These are phyloP conservation scores for Cyclocybe aegerita DNA, from an alignment of 768 basidiomycete species.

Conservation along the genomic window DNA sequence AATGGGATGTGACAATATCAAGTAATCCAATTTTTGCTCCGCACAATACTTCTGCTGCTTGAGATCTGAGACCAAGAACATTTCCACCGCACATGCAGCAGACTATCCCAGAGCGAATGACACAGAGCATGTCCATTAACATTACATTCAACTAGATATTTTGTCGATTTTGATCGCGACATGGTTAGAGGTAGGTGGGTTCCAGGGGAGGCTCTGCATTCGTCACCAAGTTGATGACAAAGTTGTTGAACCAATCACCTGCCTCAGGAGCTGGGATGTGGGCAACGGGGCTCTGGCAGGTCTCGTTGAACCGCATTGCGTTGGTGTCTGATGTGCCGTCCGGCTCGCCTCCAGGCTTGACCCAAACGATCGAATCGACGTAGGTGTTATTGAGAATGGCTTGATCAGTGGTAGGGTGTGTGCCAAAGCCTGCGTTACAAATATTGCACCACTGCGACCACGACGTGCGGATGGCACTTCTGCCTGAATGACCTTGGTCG, in stretches of 20 bases:
- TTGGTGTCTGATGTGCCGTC: slow-evolving; percentile 33
- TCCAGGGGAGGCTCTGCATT: too few species aligned
- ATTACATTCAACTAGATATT: too few species aligned
- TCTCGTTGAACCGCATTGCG: slow-evolving; percentile 24
- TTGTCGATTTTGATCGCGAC: too few species aligned
- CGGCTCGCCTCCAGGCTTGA: slow-evolving; percentile 36
- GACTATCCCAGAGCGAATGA: too few species aligned
- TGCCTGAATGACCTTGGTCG: slow-evolving; percentile 32
- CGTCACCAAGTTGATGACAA: too few species aligned
- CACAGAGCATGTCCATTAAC: too few species aligned
- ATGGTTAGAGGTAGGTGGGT: too few species aligned
- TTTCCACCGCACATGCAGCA: too few species aligned
- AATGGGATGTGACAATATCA: too few species aligned
- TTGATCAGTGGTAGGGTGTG: slow-evolving; percentile 28
- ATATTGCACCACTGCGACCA: slow-evolving; percentile 23
- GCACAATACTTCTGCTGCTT: too few species aligned
- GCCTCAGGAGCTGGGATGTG: slow-evolving; percentile 31
- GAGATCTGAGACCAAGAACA: too few species aligned
- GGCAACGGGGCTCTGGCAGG: slow-evolving; percentile 19
- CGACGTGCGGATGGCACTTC: slow-evolving; percentile 17
- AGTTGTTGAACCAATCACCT: slow-evolving; percentile 33
- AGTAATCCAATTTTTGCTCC: too few species aligned
- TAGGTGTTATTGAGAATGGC: slow-evolving; percentile 19
- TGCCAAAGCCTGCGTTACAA: slow-evolving; percentile 31
- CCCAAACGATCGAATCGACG: slow-evolving; percentile 41